Percentiles rank a stretch among this genome's conserved stretches.
Evolutionary conservation across 257 asterid species (phyloP).

Genomic region (Solanum raphanifolium): DNA sequence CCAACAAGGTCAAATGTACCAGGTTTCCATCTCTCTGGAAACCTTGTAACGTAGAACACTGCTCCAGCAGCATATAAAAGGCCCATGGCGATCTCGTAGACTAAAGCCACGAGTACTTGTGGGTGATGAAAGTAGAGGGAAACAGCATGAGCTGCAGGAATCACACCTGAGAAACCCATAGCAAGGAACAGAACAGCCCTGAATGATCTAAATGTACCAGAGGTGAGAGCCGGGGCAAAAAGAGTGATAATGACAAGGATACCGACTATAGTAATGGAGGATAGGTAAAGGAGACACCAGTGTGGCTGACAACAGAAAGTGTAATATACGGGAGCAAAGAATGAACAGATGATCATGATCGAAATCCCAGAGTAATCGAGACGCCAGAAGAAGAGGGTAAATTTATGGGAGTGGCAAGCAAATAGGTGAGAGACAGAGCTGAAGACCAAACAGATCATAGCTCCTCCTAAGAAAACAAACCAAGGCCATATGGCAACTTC

Average conservation of each 20-base stretch:
- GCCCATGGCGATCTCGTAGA: conserved; percentile 74
- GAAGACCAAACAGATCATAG: conserved; percentile 61
- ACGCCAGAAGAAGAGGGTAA: conserved; percentile 82
- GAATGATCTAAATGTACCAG: conserved; percentile 54
- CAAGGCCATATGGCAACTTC: conserved; percentile 73
- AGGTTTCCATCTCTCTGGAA: conserved; percentile 88
- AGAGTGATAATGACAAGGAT: conserved; percentile 47
- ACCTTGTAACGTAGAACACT: conserved; percentile 50
- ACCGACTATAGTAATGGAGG: conserved; percentile 48
- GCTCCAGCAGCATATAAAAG: conserved; percentile 66
- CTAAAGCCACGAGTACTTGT: conserved; percentile 39
- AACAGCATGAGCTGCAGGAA: conserved; percentile 77
- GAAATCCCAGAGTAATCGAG: conserved; percentile 86
- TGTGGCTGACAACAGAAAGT: conserved; percentile 50
- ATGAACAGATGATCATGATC: conserved; percentile 74
- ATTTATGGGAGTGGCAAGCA: conserved; percentile 80
- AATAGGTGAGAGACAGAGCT: conserved; percentile 82
- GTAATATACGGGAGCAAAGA: conserved; percentile 75
- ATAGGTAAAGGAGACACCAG: conserved; percentile 58
- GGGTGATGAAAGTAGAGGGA: conserved; percentile 43
- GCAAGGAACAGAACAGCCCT: conserved; percentile 59
- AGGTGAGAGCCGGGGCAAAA: conserved; percentile 55
- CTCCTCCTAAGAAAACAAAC: conserved; percentile 82
- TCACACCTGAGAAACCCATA: conserved; percentile 86
- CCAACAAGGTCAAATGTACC: conserved; percentile 83